Percentiles rank a stretch among this genome's conserved stretches.
phyloP scores from a whole-genome alignment of 768 basidiomycete species.

The Tremella yokohamensis region DNA sequence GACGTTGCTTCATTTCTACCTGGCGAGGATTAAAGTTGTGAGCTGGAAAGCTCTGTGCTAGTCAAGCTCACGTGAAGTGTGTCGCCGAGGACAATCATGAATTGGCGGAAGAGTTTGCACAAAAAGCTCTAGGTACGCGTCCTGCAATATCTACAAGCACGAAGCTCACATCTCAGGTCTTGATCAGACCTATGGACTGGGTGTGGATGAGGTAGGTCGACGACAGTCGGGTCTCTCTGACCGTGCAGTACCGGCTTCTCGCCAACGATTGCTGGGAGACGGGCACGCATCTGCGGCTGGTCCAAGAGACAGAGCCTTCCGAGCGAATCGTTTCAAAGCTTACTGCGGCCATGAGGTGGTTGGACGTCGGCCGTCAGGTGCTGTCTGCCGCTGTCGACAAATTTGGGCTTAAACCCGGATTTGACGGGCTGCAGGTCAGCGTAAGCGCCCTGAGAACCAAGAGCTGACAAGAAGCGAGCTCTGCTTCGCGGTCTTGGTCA shows the following conservation, averaged over 20 bases:
- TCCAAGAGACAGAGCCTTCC: too few relatives aligned
- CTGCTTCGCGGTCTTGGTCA: too few relatives aligned
- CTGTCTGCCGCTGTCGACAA: background rate
- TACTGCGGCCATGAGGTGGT: background rate
- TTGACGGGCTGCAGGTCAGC: background rate
- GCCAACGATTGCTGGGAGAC: constrained; percentile 2
- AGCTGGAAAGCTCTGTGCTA: background rate
- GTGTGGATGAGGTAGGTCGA: background rate
- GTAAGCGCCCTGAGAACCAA: too few relatives aligned
- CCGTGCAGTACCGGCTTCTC: background rate
- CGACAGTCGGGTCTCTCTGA: background rate
- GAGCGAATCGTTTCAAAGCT: background rate
- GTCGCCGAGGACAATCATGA: constrained; percentile 1
- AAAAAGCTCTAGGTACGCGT: background rate
- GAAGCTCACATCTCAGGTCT: background rate
- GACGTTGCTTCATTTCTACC: background rate
- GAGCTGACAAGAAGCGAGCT: too few relatives aligned
- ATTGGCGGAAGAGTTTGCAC: background rate
- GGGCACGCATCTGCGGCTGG: background rate
- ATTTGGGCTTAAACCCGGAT: background rate
- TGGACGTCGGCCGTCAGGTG: background rate
- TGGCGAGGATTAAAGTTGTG: background rate
- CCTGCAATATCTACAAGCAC: background rate
- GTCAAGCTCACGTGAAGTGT: background rate
- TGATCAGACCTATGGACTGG: background rate